Base-by-base conservation (phyloP, 805 yeast species). In the Nakazawaea ernobii region DNA sequence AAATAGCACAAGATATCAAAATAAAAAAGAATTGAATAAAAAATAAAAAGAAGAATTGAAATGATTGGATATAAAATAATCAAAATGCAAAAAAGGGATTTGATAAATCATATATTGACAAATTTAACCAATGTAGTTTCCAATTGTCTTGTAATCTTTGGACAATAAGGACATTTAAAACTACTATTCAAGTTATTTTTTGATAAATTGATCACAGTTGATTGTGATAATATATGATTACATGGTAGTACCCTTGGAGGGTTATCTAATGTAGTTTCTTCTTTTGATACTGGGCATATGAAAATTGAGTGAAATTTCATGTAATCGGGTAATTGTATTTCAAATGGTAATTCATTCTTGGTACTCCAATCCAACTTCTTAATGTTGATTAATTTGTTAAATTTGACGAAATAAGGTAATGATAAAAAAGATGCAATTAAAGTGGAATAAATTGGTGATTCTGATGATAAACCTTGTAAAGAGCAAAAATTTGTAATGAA, bases 131-230 rank as follows among this genome's bases (percentile, higher is more conserved):
- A 59, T 47, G 62, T 55, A 53, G 81, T 71, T 55, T 64, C 76
- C 27, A 57, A 61, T 39, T 59, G 67, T 26, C 62, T 59, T 5
- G 76, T 68, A 38, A 72, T 75, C 6, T 64, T 63, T 0, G 89
- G 88, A 58, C 90, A 84, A 54, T 84, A 84, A 1, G 89, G 90
- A 59, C 90, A 84, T 58, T 83, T 83, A 64, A 83, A 80, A 37
- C 71, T 64, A 47, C 65, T 65, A 32, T 72, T 69, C n/a, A 67
- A 54, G 39, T 59, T 61, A 35, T 66, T 63, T 52, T 65, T 62
- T 35, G 70, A 68, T 51, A 84, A 60, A 38, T 73, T 73, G 39
- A 62, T 64, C 49, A 82, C 59, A 49, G 82, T 77, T 45, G 75
- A 75, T 52, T 70, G 71, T 0, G 85, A 77, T 2, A 84, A 66